Conservation (phyloP, 768 basidiomycete genomes). For the Boletus rex-veris region DNA sequence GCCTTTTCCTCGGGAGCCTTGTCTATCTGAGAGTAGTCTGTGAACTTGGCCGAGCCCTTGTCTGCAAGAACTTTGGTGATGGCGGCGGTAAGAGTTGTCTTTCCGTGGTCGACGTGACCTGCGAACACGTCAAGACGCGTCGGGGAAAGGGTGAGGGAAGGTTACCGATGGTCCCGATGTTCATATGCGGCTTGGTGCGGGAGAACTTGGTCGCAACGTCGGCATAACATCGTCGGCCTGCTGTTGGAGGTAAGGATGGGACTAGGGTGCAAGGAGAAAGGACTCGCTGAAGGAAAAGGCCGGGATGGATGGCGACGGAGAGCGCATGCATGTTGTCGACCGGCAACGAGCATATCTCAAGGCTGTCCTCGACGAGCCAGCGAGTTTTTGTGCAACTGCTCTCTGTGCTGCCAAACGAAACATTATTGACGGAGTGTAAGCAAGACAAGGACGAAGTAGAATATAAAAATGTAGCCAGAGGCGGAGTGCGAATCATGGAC, state of each 20-base stretch:
- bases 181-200: constrained; percentile 86
- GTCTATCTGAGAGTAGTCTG: constrained; percentile 97
- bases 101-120: constrained; percentile 97
- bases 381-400: neutral
- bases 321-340: constrained; percentile 9
- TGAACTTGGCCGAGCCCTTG: constrained; percentile 74
- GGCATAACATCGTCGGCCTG: constrained; percentile 61
- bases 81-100: constrained; percentile 94
- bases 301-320: neutral
- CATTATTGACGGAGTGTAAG: constrained; percentile 15
- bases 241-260: neutral
- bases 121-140: constrained; percentile 19
- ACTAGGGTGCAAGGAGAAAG: neutral
- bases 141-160: neutral
- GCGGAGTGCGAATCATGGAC: constrained; percentile 43
- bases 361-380: neutral
- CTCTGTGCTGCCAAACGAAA: constrained; percentile 30
- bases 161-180: constrained; percentile 88
- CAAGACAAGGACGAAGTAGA: no score
- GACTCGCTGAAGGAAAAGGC: constrained; percentile 6
- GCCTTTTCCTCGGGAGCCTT: constrained; percentile 99
- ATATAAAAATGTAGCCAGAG: constrained; percentile 1
- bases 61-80: constrained; percentile 91
- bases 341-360: constrained; percentile 15
- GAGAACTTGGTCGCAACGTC: constrained; percentile 59